These are phyloP conservation scores for Daldinia sp. DNA, from an alignment of 2,329 filamentous ascomycete genomes.

Conservation along the genomic window DNA sequence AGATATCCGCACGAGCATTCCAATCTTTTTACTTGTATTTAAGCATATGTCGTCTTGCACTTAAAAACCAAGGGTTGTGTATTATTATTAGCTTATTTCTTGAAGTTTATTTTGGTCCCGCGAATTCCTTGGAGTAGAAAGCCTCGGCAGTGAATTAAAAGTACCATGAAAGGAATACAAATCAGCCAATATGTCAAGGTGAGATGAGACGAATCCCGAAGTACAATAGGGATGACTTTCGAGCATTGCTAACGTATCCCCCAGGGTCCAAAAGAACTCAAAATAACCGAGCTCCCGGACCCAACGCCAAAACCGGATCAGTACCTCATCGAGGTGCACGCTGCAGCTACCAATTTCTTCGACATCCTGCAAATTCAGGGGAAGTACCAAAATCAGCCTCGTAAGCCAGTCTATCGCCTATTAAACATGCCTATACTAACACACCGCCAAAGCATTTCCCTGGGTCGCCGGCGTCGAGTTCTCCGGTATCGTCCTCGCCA, in stretches of 20 bases:
- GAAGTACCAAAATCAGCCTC: conserved; percentile 92
- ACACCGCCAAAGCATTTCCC: conserved; percentile 66
- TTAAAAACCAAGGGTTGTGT: neutral
- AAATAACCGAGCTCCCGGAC: conserved; percentile 76
- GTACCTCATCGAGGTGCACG: conserved; percentile 88
- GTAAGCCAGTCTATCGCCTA: conserved; percentile 47
- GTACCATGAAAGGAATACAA: conserved; percentile 76
- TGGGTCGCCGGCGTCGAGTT: conserved; percentile 92
- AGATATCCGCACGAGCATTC: neutral
- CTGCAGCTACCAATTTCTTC: conserved; percentile 94
- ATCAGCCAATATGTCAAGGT: conserved; percentile 79
- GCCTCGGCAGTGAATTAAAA: neutral
- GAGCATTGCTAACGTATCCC: conserved; percentile 2
- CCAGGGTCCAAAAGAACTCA: conserved; percentile 81
- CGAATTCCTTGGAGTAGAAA: neutral
- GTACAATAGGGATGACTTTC: neutral
- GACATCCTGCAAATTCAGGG: conserved; percentile 94
- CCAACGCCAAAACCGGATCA: conserved; percentile 75
- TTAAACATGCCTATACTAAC: conserved; percentile 2
- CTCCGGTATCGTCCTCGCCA: conserved; percentile 76
- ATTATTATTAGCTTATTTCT: neutral
- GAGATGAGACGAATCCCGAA: conserved; percentile 32
- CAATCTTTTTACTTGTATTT: neutral
- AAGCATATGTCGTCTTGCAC: neutral
- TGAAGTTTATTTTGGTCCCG: neutral